A percentile compares a stretch with the other conserved stretches of the same genome.
These are phyloP conservation scores for Penicillium sp. DNA, from an alignment of 2,329 filamentous ascomycete species.

Conservation along the genomic window DNA sequence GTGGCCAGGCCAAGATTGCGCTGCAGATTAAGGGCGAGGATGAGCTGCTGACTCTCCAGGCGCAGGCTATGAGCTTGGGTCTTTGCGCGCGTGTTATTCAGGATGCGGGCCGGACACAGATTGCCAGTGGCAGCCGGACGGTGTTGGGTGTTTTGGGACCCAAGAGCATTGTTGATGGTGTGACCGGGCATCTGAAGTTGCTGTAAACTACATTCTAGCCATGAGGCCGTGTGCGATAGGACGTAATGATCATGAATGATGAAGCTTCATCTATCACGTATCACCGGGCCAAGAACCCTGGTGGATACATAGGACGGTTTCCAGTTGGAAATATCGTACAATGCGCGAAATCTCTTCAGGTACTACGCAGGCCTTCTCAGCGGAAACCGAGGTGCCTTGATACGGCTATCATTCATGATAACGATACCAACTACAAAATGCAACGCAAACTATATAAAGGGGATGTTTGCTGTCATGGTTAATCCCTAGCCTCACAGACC, in stretches of 20 bases:
- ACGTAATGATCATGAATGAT: slow-evolving; percentile 22
- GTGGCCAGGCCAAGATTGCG: slow-evolving; percentile 90
- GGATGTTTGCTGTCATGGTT: slow-evolving; percentile 81
- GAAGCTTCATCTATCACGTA: slow-evolving; percentile 2
- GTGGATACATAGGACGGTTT: background rate
- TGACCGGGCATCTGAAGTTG: slow-evolving; percentile 83
- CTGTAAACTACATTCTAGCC: slow-evolving; percentile 52
- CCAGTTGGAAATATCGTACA: background rate
- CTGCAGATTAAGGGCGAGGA: slow-evolving; percentile 86
- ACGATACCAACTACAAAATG: background rate
- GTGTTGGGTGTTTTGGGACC: slow-evolving; percentile 83
- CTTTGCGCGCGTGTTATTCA: slow-evolving; percentile 86
- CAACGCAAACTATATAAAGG: slow-evolving; percentile 6
- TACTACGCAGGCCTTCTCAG: background rate
- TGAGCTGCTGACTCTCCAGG: slow-evolving; percentile 71
- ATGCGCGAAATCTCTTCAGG: background rate
- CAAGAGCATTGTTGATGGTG: slow-evolving; percentile 79
- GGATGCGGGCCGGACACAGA: slow-evolving; percentile 96
- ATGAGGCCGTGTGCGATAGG: slow-evolving; percentile 1
- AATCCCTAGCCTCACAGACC: slow-evolving; percentile 84
- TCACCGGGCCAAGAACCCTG: background rate
- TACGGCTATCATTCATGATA: background rate
- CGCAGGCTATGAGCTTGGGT: slow-evolving; percentile 77
- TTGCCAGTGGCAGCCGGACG: slow-evolving; percentile 87
- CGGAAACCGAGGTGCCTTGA: background rate